These are phyloP conservation scores for Wallacemonas sp. DNA, from an alignment of 208 protist species.

Conservation along the genomic window DNA sequence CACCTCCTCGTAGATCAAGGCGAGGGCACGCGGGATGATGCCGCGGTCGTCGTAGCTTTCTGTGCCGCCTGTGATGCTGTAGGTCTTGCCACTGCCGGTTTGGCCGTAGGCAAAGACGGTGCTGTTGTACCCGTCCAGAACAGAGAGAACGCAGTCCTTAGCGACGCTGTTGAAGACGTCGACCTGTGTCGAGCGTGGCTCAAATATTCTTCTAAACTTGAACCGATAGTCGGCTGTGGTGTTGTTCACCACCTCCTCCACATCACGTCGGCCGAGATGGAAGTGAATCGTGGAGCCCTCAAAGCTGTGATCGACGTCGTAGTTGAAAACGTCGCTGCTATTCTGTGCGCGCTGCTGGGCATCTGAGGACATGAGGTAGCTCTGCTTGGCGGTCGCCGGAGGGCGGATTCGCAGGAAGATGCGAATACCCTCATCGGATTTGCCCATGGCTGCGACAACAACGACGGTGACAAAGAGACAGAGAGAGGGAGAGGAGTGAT, in stretches of 20 bases:
- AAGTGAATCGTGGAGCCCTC: slow-evolving; percentile 43
- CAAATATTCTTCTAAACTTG: slow-evolving; percentile 82
- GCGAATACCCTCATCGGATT: slow-evolving; percentile 63
- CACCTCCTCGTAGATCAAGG: slow-evolving; percentile 80
- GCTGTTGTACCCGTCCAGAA: slow-evolving; percentile 85
- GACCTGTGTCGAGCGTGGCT: slow-evolving; percentile 59
- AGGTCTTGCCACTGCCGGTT: slow-evolving; percentile 91
- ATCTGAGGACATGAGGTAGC: slow-evolving; percentile 32
- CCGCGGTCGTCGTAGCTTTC: slow-evolving; percentile 86
- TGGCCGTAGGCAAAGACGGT: slow-evolving; percentile 93
- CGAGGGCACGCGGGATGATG: slow-evolving; percentile 87
- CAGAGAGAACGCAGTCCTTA: slow-evolving; percentile 80
- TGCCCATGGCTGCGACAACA: slow-evolving; percentile 10
- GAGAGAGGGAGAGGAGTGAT: slow-evolving; percentile 3
- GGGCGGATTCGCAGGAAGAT: slow-evolving; percentile 83
- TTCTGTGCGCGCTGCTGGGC: background rate
- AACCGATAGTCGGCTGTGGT: slow-evolving; percentile 65
- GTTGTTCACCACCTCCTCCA: slow-evolving; percentile 76
- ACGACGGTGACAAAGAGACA: slow-evolving; percentile 1
- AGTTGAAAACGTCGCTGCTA: slow-evolving; percentile 12
- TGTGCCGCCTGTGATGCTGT: slow-evolving; percentile 88
- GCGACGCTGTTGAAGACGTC: slow-evolving; percentile 85
- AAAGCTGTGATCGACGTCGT: slow-evolving; percentile 50
- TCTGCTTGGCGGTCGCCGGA: slow-evolving; percentile 49
- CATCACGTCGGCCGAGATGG: slow-evolving; percentile 34